phyloP scores from a whole-genome alignment of 371 early-diverging fungal genomes.

The Mortierella sp. region DNA sequence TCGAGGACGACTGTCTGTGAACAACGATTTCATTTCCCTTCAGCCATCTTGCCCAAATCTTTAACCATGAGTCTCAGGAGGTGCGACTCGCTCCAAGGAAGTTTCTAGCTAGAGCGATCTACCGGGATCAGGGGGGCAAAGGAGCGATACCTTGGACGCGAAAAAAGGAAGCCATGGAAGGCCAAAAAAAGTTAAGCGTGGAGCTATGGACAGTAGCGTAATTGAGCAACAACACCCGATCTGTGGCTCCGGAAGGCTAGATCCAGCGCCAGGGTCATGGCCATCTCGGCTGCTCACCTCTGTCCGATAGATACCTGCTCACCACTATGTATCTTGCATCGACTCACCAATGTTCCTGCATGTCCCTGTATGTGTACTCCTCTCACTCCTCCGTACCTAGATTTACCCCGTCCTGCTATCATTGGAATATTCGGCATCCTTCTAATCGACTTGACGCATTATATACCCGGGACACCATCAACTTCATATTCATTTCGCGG shows the following conservation, averaged over 20 bases:
- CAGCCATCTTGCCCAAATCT: not conserved
- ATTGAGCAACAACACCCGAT: not conserved
- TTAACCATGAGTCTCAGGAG: not conserved
- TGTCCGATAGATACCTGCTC: not conserved
- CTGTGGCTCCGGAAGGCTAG: not conserved
- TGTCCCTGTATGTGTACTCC: not conserved
- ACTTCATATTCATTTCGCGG: not conserved
- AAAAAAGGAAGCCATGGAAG: not conserved
- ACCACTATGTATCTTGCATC: not conserved
- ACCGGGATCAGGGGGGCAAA: conserved; percentile 1
- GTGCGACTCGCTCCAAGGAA: not conserved
- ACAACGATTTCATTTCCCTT: not conserved
- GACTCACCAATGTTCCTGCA: not conserved
- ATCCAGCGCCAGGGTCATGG: not conserved
- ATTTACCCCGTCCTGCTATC: not conserved
- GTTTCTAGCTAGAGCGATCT: not conserved
- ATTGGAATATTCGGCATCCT: not conserved
- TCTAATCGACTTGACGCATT: not conserved
- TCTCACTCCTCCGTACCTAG: not conserved
- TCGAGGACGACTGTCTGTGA: not conserved
- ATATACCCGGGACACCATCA: not conserved
- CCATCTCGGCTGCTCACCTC: not conserved
- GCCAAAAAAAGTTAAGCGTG: not conserved
- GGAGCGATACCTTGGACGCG: not conserved
- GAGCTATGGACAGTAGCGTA: not conserved